These are phyloP conservation scores for Solanum dulcamara DNA, from an alignment of 257 asterid species.

Conservation along the genomic window DNA sequence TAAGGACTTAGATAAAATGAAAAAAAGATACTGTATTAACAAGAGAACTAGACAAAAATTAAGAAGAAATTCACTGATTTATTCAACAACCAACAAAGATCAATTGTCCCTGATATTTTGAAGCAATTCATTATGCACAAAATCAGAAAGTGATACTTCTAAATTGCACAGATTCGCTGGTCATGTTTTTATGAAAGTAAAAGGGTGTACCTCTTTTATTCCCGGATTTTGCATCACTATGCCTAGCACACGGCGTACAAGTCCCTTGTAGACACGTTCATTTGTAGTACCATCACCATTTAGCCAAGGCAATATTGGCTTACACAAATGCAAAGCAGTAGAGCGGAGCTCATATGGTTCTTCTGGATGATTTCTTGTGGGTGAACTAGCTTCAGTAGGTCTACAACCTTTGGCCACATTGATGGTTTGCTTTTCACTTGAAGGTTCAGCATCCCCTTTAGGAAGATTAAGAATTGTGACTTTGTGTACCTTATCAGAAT, in stretches of 20 bases:
- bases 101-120: not conserved
- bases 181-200: not conserved
- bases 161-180: not conserved
- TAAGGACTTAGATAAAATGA: not conserved
- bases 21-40: not conserved
- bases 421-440: conserved; percentile 16
- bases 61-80: not conserved
- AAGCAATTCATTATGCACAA: not conserved
- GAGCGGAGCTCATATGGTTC: conserved; percentile 18
- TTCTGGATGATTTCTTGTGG: conserved; percentile 9
- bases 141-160: not conserved
- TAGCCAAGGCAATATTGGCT: conserved; percentile 79
- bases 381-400: conserved; percentile 22
- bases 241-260: conserved; percentile 67
- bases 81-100: not conserved
- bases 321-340: conserved; percentile 22
- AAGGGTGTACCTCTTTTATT: conserved; percentile 55
- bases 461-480: conserved; percentile 73
- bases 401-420: conserved; percentile 12
- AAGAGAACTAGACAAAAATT: not conserved
- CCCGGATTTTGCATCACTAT: conserved; percentile 92
- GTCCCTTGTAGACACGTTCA: conserved; percentile 74
- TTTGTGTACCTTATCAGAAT: conserved; percentile 42
- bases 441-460: conserved; percentile 28
- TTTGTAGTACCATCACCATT: conserved; percentile 84